phyloP scores from a whole-genome alignment of 2,329 filamentous ascomycete genomes.

The Botrytis paeoniae region DNA sequence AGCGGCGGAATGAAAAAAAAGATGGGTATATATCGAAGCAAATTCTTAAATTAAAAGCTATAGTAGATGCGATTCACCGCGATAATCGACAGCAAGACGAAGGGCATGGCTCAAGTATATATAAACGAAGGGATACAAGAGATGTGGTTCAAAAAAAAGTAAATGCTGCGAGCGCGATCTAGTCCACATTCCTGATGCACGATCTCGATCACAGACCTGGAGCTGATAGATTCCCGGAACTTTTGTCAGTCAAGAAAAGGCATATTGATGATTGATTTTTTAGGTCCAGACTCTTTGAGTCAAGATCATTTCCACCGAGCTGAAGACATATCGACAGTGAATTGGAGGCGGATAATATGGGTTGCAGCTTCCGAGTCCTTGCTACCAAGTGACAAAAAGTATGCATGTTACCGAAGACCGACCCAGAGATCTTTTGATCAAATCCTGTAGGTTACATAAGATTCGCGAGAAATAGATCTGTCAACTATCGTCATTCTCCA shows the following conservation, averaged over 20 bases:
- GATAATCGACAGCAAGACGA: neutral
- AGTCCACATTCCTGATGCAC: conserved; percentile 16
- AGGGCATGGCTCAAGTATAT: conserved; percentile 6
- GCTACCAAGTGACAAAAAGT: conserved; percentile 13
- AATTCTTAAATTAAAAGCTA: neutral
- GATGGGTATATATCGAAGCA: neutral
- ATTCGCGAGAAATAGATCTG: conserved; percentile 21
- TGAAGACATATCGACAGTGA: conserved; percentile 7
- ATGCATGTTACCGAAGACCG: conserved; percentile 16
- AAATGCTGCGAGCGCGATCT: conserved; percentile 7
- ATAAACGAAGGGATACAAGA: neutral
- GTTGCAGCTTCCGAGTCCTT: conserved; percentile 16
- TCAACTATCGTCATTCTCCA: conserved; percentile 3
- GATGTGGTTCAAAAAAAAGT: neutral
- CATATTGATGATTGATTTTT: conserved; percentile 13
- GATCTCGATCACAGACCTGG: conserved; percentile 15
- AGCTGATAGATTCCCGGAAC: conserved; percentile 4
- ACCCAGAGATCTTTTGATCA: conserved; percentile 18
- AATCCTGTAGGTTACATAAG: conserved; percentile 8
- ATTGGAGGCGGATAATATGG: conserved; percentile 12
- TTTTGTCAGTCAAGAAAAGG: conserved; percentile 3
- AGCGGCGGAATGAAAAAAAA: neutral
- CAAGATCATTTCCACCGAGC: conserved; percentile 15
- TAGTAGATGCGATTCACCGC: neutral
- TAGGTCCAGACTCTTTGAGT: conserved; percentile 5